Evolutionary conservation across 1,284 basidiomycete genomes (phyloP), one percentile per base, ranked within the genome.

Genomic region (Hemileia vastatrix): DNA sequence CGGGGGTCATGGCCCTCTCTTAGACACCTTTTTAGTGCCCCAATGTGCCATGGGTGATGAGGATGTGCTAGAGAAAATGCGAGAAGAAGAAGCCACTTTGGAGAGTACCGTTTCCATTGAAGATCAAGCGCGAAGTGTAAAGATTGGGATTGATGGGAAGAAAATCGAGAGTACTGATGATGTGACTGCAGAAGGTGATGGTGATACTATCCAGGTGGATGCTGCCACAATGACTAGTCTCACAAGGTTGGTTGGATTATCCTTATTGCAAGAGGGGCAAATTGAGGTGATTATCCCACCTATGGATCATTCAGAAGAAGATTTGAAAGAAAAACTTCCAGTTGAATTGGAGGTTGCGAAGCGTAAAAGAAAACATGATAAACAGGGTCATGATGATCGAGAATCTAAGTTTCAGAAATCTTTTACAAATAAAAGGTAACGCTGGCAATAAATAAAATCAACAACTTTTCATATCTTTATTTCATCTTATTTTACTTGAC

Each of bases 1-100:
- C n/a, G n/a, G n/a, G n/a, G n/a, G n/a, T n/a, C n/a, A n/a, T n/a
- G n/a, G n/a, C n/a, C n/a, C n/a, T n/a, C n/a, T n/a, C n/a, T n/a
- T n/a, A n/a, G 61, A 63, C 57, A 63, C 61, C 15, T 63, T 63
- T 40, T 27, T 63, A 18, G 54, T 63, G 11, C 61, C 61, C n/a
- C 61, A 63, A 57, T 63, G 61, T 57, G 53, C 61, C 1, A 63
- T 54, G 8, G 61, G 61, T 11, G 45, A 63, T 56, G 61, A 63
- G 18, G 54, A 52, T 31, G 54, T 56, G 11, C 55, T 56, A 50
- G 43, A 43, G 24, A 51, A 51, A 33, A 63, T 63, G 61, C 36
- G 43, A n/a, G 48, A 43, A 21, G 47, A 50, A 24, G 24, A 43
- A 11, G 54, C 57, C 18, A 23, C 44, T 11, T 53, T 56, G 43